Evolutionary conservation across 2,329 filamentous ascomycete genomes (phyloP).

Genomic region (Fusarium chaquense): DNA sequence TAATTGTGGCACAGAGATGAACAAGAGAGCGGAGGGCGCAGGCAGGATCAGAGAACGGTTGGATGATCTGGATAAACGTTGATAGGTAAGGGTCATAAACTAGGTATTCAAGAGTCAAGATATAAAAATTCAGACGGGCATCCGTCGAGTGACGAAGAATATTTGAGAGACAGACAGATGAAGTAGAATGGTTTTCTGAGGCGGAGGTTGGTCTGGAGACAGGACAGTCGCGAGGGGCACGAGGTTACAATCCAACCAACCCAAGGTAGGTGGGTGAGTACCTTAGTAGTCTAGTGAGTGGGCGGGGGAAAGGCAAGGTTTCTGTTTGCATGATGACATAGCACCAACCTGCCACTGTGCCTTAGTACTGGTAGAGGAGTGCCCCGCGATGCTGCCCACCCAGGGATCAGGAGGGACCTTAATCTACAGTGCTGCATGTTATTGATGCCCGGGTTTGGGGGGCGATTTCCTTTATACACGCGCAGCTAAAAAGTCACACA

Average conservation of each 20-base stretch:
- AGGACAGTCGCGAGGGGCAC: conserved; percentile 35
- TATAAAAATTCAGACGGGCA: conserved; percentile 24
- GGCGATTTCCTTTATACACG: no score
- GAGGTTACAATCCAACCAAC: conserved; percentile 28
- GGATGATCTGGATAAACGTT: conserved; percentile 19
- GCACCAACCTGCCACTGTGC: not conserved
- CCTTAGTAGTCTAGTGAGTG: conserved; percentile 10
- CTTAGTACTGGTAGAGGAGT: conserved; percentile 25
- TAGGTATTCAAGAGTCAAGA: conserved; percentile 14
- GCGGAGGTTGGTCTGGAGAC: conserved; percentile 38
- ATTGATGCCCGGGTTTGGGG: no score
- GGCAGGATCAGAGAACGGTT: conserved; percentile 10
- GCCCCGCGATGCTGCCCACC: conserved; percentile 30
- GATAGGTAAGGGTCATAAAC: conserved; percentile 19
- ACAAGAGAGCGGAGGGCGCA: conserved; percentile 11
- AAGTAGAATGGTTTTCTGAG: conserved; percentile 40
- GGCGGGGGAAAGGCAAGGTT: conserved; percentile 21
- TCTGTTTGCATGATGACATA: conserved; percentile 41
- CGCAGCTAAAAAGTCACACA: no score
- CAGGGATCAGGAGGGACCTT: not conserved
- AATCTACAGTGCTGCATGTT: not conserved
- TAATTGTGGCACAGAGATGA: conserved; percentile 19
- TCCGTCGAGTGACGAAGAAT: conserved; percentile 24
- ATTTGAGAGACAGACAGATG: conserved; percentile 23
- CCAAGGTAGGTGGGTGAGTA: not conserved